Conservation (phyloP, 495 filamentous ascomycete genomes). For the Aspergillus heteromorphus region DNA sequence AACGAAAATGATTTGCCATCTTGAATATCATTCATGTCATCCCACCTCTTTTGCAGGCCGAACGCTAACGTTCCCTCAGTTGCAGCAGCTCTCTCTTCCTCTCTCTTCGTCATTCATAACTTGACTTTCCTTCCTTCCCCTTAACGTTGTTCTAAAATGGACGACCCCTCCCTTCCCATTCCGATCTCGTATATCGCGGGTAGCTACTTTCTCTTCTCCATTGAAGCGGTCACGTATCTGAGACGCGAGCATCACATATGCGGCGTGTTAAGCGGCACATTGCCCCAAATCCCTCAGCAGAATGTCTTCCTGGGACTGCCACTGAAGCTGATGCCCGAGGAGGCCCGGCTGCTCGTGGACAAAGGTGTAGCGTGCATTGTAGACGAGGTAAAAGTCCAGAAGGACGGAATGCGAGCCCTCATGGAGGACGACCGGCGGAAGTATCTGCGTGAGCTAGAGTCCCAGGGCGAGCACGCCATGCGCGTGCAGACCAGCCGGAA, state of each 20-base stretch:
- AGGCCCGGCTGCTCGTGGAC: constrained; percentile 78
- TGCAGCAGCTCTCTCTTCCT: constrained; percentile 5
- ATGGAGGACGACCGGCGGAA: constrained; percentile 46
- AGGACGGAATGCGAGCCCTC: constrained; percentile 52
- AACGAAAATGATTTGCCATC: constrained; percentile 36
- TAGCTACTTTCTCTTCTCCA: constrained; percentile 85
- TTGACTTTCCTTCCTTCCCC: background rate
- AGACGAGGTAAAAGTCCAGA: constrained; percentile 67
- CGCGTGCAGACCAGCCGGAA: constrained; percentile 35
- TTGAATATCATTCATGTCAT: constrained; percentile 7
- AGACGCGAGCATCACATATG: constrained; percentile 79
- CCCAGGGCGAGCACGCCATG: constrained; percentile 42
- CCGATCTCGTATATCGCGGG: constrained; percentile 77
- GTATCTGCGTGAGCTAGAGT: constrained; percentile 40
- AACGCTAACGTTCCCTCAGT: constrained; percentile 13
- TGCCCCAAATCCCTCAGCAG: constrained; percentile 88
- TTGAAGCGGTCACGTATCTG: constrained; percentile 73
- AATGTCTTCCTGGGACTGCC: constrained; percentile 91
- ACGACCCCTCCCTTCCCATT: constrained; percentile 50
- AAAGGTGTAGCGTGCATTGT: constrained; percentile 72
- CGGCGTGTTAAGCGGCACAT: constrained; percentile 77
- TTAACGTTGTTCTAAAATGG: constrained; percentile 39
- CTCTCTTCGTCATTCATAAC: background rate
- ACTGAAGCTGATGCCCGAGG: constrained; percentile 84
- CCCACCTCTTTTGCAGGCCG: constrained; percentile 1